Evolutionary conservation across 148 eudicot genomes (phyloP).

Genomic region (Camellia granthamiana): DNA sequence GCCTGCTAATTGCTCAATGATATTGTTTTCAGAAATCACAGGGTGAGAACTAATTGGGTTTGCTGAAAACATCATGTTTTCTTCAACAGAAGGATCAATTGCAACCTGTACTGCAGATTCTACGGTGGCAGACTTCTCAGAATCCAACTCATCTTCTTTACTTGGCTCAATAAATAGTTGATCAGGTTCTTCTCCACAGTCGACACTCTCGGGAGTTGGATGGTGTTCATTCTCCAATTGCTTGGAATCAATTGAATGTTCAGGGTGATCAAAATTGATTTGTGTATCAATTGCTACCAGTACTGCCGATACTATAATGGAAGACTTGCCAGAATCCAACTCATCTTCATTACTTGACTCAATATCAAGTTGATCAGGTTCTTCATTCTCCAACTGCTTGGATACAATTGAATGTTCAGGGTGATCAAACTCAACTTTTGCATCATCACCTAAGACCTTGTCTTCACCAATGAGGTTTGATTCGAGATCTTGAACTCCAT

Average conservation of each 20-base stretch:
- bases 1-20: too few species aligned
- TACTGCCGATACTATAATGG: not conserved
- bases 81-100: not conserved
- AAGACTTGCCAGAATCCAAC: constrained; percentile 8
- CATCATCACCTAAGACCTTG: not conserved
- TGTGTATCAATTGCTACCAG: not conserved
- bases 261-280: not conserved
- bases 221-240: not conserved
- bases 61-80: too few species aligned
- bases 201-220: too few species aligned
- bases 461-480: not conserved
- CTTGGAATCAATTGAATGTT: not conserved
- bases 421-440: not conserved
- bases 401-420: not conserved
- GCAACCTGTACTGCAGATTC: not conserved
- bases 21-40: too few species aligned
- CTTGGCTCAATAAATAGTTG: not conserved
- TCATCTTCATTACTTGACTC: not conserved
- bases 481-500: not conserved
- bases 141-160: constrained; percentile 5
- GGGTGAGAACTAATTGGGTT: too few species aligned
- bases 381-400: constrained; percentile 9
- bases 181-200: constrained; percentile 10
- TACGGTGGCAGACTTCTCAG: constrained; percentile 1
- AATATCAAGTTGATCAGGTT: not conserved